These are phyloP conservation scores for Plasmopara muralis DNA, from an alignment of 352 stramenopile genomes.

Conservation along the genomic window DNA sequence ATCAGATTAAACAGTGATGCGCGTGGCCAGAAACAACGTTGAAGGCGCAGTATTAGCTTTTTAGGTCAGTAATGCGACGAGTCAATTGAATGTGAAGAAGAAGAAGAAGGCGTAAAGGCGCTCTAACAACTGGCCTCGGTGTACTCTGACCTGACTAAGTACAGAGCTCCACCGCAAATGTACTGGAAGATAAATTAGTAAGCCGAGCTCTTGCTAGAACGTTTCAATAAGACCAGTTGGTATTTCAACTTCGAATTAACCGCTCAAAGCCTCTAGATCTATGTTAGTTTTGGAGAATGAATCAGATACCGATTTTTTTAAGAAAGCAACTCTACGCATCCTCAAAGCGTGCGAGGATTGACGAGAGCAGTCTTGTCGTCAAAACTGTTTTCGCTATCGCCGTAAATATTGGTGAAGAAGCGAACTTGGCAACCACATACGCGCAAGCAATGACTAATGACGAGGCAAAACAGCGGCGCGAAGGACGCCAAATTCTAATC, in stretches of 20 bases:
- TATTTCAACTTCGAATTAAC: background rate
- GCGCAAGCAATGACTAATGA: background rate
- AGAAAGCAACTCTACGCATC: background rate
- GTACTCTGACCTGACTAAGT: background rate
- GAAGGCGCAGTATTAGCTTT: background rate
- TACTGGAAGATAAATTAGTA: too few species aligned
- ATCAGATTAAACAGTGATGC: background rate
- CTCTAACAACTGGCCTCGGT: background rate
- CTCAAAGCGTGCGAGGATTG: background rate
- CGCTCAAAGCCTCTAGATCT: background rate
- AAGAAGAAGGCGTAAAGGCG: background rate
- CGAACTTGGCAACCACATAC: background rate
- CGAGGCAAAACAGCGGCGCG: too few species aligned
- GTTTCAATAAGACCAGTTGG: background rate
- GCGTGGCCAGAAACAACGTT: background rate
- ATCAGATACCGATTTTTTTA: background rate
- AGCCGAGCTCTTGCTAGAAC: too few species aligned
- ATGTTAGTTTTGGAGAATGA: background rate
- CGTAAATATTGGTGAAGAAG: background rate
- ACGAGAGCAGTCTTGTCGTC: background rate
- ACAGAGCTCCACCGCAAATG: background rate
- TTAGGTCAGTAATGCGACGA: background rate
- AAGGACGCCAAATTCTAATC: background rate
- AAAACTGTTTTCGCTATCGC: background rate
- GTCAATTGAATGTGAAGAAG: background rate